phyloP scores from a whole-genome alignment of 805 yeast species.

The Saccharomycopsis oosterbeekiorum region DNA sequence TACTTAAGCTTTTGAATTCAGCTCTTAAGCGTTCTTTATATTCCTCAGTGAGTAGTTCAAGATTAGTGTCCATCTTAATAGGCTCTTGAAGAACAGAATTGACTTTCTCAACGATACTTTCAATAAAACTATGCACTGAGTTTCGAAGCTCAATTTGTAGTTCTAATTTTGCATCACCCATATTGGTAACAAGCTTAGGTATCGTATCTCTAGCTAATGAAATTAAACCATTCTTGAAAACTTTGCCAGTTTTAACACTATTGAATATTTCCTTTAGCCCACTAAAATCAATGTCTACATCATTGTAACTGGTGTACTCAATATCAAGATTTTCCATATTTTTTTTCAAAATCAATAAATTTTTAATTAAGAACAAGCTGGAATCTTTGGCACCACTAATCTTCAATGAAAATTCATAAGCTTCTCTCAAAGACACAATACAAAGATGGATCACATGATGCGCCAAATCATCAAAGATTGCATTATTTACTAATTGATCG shows the following conservation, averaged over 20 bases:
- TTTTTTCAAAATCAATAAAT: conserved; percentile 57
- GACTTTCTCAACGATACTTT: conserved; percentile 41
- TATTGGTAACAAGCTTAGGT: conserved; percentile 71
- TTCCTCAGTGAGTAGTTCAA: conserved; percentile 12
- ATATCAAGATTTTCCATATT: conserved; percentile 74
- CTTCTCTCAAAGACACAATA: conserved; percentile 48
- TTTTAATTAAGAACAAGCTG: conserved; percentile 58
- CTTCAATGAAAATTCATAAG: conserved; percentile 36
- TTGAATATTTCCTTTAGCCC: conserved; percentile 53
- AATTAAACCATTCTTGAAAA: conserved; percentile 26
- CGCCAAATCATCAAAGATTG: conserved; percentile 81
- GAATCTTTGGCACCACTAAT: conserved; percentile 47
- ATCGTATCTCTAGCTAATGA: conserved; percentile 55
- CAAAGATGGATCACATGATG: conserved; percentile 78
- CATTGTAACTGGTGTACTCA: conserved; percentile 53
- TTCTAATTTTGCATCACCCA: conserved; percentile 71
- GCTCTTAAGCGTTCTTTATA: conserved; percentile 41
- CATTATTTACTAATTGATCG: conserved; percentile 67
- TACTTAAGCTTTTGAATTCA: conserved; percentile 46
- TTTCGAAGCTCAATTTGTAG: conserved; percentile 63
- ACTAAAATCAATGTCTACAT: conserved; percentile 70
- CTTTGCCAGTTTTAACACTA: conserved; percentile 26
- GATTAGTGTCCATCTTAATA: not conserved
- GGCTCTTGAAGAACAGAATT: conserved; percentile 34
- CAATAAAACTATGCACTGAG: conserved; percentile 59